Percentiles rank a stretch among this genome's conserved stretches.
These are phyloP conservation scores for Fusarium palustre DNA, from an alignment of 2,329 filamentous ascomycete species.

Conservation along the genomic window DNA sequence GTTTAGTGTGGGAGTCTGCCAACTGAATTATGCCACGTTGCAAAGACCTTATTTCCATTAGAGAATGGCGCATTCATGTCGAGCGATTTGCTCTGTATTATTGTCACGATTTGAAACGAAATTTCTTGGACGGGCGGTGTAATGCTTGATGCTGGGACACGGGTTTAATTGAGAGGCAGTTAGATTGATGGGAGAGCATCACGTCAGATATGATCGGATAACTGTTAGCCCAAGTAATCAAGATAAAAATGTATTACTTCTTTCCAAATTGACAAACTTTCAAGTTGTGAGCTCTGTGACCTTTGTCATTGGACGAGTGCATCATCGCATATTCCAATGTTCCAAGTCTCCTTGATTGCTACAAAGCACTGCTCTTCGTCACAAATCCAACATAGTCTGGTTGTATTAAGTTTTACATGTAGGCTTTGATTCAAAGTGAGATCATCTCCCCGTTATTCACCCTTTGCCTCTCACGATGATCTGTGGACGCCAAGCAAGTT, in stretches of 20 bases:
- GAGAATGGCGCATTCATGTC: slow-evolving; percentile 44
- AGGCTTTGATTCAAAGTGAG: background rate
- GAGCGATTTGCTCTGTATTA: slow-evolving; percentile 48
- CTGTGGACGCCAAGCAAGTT: background rate
- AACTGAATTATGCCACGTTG: slow-evolving; percentile 42
- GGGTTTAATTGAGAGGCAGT: slow-evolving; percentile 48
- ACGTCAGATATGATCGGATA: slow-evolving; percentile 44
- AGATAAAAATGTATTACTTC: slow-evolving; percentile 21
- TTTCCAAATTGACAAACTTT: background rate
- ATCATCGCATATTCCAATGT: background rate
- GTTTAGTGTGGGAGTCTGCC: slow-evolving; percentile 48
- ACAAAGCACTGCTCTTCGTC: background rate
- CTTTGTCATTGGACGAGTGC: too few species aligned
- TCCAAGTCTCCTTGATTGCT: background rate
- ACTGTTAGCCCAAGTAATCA: slow-evolving; percentile 37
- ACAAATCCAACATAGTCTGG: background rate
- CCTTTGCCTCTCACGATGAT: too few species aligned
- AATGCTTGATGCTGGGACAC: slow-evolving; percentile 49
- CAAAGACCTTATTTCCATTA: slow-evolving; percentile 19
- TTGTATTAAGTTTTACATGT: background rate
- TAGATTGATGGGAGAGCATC: slow-evolving; percentile 45
- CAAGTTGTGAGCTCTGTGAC: background rate
- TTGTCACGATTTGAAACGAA: slow-evolving; percentile 50
- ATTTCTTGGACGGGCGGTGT: slow-evolving; percentile 53
- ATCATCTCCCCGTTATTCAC: background rate